phyloP scores from a whole-genome alignment of 176 grass and related monocot genomes.

The Eleusine coracana region DNA sequence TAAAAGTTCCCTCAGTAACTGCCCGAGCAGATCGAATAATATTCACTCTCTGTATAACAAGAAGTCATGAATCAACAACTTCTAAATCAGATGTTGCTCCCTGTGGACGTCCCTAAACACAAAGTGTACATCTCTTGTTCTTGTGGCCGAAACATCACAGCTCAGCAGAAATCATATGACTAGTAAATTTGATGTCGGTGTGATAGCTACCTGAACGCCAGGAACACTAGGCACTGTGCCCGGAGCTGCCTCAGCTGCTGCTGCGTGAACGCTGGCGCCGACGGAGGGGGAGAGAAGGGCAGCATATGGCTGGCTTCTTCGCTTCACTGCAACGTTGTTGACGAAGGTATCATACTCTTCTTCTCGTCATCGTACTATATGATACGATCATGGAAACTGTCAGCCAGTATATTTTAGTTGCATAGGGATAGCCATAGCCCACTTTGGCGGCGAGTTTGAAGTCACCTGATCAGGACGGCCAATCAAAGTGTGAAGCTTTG shows the following conservation, averaged over 20 bases:
- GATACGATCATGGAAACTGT: not conserved
- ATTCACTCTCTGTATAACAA: too few relatives aligned
- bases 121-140: too few relatives aligned
- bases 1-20: not conserved
- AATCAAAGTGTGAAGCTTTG: not conserved
- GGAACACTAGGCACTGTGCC: constrained; percentile 79
- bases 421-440: not conserved
- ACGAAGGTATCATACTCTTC: not conserved
- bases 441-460: not conserved
- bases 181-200: not conserved
- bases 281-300: constrained; percentile 36
- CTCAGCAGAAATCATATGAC: not conserved
- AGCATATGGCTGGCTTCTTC: constrained; percentile 11
- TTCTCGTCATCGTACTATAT: not conserved
- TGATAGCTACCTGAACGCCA: constrained; percentile 55
- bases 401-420: too few relatives aligned
- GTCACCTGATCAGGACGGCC: not conserved
- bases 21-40: too few relatives aligned
- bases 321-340: too few relatives aligned
- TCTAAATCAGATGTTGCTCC: not conserved
- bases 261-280: constrained; percentile 50
- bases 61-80: not conserved
- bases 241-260: constrained; percentile 73
- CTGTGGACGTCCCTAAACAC: too few relatives aligned
- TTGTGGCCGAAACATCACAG: too few relatives aligned